Percentiles rank a stretch among this genome's conserved stretches.
Conservation (phyloP, 1,139 yeast genomes). For the Magnusiomyces ingens region DNA sequence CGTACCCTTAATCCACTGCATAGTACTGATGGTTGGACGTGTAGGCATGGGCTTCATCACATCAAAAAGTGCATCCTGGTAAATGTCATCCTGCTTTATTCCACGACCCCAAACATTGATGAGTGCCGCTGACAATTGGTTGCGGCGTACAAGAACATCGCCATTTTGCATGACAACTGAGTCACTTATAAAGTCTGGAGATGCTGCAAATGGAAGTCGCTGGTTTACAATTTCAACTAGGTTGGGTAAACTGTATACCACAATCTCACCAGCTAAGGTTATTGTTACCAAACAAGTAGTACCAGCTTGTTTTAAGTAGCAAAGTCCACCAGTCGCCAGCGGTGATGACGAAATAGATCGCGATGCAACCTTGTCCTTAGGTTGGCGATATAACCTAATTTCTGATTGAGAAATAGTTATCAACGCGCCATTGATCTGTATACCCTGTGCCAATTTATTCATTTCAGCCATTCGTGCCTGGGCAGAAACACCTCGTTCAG, state of each 20-base stretch:
- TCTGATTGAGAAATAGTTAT: constrained; percentile 56
- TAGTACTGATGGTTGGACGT: constrained; percentile 71
- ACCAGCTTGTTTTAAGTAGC: constrained; percentile 40
- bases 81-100: constrained; percentile 24
- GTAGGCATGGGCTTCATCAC: constrained; percentile 50
- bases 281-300: constrained; percentile 40
- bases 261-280: constrained; percentile 37
- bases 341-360: constrained; percentile 35
- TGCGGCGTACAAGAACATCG: constrained; percentile 58
- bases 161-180: constrained; percentile 61
- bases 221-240: constrained; percentile 43
- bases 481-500: constrained; percentile 52
- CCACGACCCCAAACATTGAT: constrained; percentile 43
- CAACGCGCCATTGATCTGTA: constrained; percentile 55
- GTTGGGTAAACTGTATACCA: constrained; percentile 46
- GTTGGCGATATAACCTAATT: constrained; percentile 55
- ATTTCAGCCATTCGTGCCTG: constrained; percentile 56
- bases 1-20: constrained; percentile 84
- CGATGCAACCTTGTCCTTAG: constrained; percentile 48
- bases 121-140: constrained; percentile 50
- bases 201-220: constrained; percentile 38
- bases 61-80: constrained; percentile 38
- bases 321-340: constrained; percentile 51
- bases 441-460: constrained; percentile 56
- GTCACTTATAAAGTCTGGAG: constrained; percentile 34